Percentiles rank a stretch among this genome's conserved stretches.
These are phyloP conservation scores for Sphaerulina musiva DNA, from an alignment of 2,329 filamentous ascomycete species.

Conservation along the genomic window DNA sequence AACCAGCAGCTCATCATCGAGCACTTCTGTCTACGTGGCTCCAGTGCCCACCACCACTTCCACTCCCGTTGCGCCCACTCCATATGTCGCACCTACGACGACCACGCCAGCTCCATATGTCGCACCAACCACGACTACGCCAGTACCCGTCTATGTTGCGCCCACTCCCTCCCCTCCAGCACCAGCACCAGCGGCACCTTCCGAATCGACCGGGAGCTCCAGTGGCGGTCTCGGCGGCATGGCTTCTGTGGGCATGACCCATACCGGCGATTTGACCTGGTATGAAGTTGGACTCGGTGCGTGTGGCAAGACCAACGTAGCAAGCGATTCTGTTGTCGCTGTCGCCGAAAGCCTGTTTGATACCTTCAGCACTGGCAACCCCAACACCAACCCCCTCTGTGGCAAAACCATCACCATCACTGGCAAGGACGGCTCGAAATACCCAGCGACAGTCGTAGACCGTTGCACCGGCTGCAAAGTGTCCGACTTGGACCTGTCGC, in stretches of 20 bases:
- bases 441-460: slow-evolving; percentile 58
- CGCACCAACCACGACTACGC: slow-evolving; percentile 18
- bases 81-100: slow-evolving; percentile 20
- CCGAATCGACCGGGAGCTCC: slow-evolving; percentile 20
- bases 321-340: slow-evolving; percentile 59
- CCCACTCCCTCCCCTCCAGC: slow-evolving; percentile 8
- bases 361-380: slow-evolving; percentile 28
- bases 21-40: slow-evolving; percentile 17
- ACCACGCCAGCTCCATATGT: slow-evolving; percentile 21
- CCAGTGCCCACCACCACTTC: slow-evolving; percentile 23
- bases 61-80: slow-evolving; percentile 13
- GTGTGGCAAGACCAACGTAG: slow-evolving; percentile 59
- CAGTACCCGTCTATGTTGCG: slow-evolving; percentile 15
- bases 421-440: slow-evolving; percentile 50
- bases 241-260: slow-evolving; percentile 34
- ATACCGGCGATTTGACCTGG: slow-evolving; percentile 64
- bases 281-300: slow-evolving; percentile 63
- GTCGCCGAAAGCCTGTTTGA: slow-evolving; percentile 61
- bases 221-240: slow-evolving; percentile 18
- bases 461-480: slow-evolving; percentile 65
- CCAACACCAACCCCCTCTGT: slow-evolving; percentile 66
- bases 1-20: slow-evolving; percentile 4
- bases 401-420: slow-evolving; percentile 60
- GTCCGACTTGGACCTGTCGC: slow-evolving; percentile 55
- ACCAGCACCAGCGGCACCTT: slow-evolving; percentile 16